Percentiles rank a stretch among this genome's conserved stretches.
Conservation (phyloP, 164 flowering plant genomes). For the Stephania cephalantha region DNA sequence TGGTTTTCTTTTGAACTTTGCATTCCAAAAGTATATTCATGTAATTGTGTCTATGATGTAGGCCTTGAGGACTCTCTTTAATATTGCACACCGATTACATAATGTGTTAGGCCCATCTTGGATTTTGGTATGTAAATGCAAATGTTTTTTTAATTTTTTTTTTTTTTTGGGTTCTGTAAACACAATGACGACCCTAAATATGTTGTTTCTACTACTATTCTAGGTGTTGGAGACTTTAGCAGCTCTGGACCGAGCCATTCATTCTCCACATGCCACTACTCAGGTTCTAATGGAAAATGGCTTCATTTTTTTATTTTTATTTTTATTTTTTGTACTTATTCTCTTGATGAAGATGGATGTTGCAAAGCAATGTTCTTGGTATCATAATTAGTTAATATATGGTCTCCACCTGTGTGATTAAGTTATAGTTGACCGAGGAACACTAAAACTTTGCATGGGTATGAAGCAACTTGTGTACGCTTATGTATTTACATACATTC, state of each 20-base stretch:
- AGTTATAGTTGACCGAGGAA: neutral
- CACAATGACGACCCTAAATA: neutral
- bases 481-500: too few species aligned
- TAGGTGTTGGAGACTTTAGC: conserved; percentile 95
- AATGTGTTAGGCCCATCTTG: conserved; percentile 95
- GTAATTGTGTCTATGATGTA: conserved; percentile 20
- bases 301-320: neutral
- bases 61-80: conserved; percentile 98
- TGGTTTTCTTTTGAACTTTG: neutral
- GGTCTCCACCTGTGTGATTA: neutral
- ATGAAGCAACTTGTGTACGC: neutral
- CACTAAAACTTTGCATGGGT: neutral
- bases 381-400: neutral
- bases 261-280: conserved; percentile 96
- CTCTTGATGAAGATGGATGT: neutral
- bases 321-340: neutral
- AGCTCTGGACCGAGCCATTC: conserved; percentile 86
- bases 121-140: conserved; percentile 67
- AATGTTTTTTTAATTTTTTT: neutral
- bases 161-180: neutral
- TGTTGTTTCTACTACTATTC: conserved; percentile 9
- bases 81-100: conserved; percentile 84
- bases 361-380: neutral
- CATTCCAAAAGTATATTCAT: neutral
- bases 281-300: conserved; percentile 48